Base-by-base conservation (phyloP, 441 rosid genomes). In the Bocquillonia castaneifolia region DNA sequence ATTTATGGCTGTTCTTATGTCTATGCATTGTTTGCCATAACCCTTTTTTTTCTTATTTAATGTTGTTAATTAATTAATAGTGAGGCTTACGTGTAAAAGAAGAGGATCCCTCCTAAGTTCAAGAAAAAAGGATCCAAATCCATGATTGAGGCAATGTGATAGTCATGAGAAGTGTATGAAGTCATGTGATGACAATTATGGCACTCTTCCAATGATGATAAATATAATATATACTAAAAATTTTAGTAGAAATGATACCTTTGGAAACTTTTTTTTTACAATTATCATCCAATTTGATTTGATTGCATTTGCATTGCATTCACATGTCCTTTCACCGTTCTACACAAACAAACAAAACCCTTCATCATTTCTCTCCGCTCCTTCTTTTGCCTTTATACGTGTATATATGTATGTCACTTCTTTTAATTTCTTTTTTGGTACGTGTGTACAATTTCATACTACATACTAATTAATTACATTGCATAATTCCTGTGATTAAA, bases 121-220 rank as follows among this genome's bases (percentile, higher is more conserved):
- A n/a, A n/a, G n/a, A n/a, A n/a, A n/a, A n/a, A n/a, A n/a, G n/a
- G n/a, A n/a, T n/a, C n/a, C n/a, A n/a, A n/a, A n/a, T n/a, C n/a
- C 84, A 87, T 84, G 77, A 79, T 81, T 77, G 81, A 76, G 14
- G 40, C 61, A 68, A 61, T 68, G 77, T 79, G 86, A 77, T 64
- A 45, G 67, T 82, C 79, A 79, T 76, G 85, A 85, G 78, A 77
- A 79, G 81, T 71, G 72, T 64, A 73, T 65, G 78, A 79, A 79
- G 25, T 74, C 86, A 83, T 82, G 90, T 85, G 88, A 74, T 66
- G 73, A 74, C 83, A 80, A 87, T 87, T 61, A 87, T 89, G 81
- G 77, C 78, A 69, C 77, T 74, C 74, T 50, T 65, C 13, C 36
- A 64, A 83, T 85, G 82, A 79, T 75, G 83, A 79, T 59, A 75